Base-by-base conservation (phyloP, 768 basidiomycete species). In the Phylloporus arenicola region DNA sequence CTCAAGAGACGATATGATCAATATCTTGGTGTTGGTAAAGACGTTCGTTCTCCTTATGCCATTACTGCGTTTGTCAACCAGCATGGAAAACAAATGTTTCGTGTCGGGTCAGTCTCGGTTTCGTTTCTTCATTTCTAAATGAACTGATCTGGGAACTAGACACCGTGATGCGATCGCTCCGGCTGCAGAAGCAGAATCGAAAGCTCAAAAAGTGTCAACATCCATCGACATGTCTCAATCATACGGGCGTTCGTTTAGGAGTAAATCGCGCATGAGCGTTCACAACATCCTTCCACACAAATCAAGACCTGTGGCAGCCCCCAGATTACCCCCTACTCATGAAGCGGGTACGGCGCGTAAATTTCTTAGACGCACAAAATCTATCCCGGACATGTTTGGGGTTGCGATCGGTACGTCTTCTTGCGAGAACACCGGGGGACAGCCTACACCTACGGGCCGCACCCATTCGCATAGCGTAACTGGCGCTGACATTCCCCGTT, bases 51-150 rank as follows among this genome's bases (percentile, higher is more conserved):
- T 12, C 88, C 89, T 3, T 92, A 84, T 62, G 82, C 82, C 34
- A 87, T 89, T 58, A 90, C 88, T n/a, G 83, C 83, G 8, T 83
- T 87, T 59, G 77, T 86, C 43, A 90, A 88, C 62, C 86, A 89
- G 62, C 82, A 87, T 67, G 89, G 89, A 47, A 82, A 81, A 59
- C 75, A 78, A 63, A 80, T 86, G 75, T 90, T 75, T 69, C 84
- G 89, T 43, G 77, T 92, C 40, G 82, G 86, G 88, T 89, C 53
- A 67, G 83, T 77, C 27, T 34, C 43, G 9, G 48, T 45, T 29
- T 48, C 49, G 19, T 46, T 45, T 11, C 33, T 35, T 13, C 5
- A 31, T 31, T 17, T 31, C 19, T 5, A 8, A 11, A 16, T 13
- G 24, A 29, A 45, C 43, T 55, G 12, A 66, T 44, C 12, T 2